These are phyloP conservation scores for Leccinellum albellum DNA, from an alignment of 768 basidiomycete genomes.

Conservation along the genomic window DNA sequence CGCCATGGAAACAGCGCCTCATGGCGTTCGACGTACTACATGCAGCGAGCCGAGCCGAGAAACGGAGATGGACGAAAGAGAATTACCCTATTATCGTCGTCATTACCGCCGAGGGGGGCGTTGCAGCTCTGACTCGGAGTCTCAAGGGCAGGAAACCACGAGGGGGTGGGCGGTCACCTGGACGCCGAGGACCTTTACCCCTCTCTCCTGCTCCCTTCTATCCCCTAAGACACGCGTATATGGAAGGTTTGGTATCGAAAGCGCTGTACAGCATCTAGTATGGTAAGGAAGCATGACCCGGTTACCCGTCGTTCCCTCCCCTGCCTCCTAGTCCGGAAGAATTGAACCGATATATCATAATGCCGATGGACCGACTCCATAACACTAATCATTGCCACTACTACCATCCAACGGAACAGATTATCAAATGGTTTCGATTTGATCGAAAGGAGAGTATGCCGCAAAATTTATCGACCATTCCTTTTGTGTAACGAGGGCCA, in stretches of 20 bases:
- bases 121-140: not conserved
- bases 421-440: not conserved
- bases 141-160: slow-evolving; percentile 24
- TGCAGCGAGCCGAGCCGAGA: slow-evolving; percentile 5
- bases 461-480: not conserved
- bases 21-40: not conserved
- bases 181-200: not conserved
- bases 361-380: not conserved
- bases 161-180: slow-evolving; percentile 10
- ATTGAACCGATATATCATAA: not conserved
- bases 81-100: not conserved
- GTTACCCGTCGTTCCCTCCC: slow-evolving; percentile 6
- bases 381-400: not conserved
- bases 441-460: slow-evolving; percentile 2
- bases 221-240: slow-evolving; percentile 14
- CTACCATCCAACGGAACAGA: not conserved
- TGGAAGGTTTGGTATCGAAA: slow-evolving; percentile 30
- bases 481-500: slow-evolving; percentile 9
- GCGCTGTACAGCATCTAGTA: not conserved
- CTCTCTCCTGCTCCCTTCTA: not conserved
- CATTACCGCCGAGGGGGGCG: slow-evolving; percentile 5
- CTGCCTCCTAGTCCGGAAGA: not conserved
- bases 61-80: slow-evolving; percentile 10
- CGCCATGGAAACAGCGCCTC: slow-evolving; percentile 4
- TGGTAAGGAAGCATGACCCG: not conserved